phyloP scores from a whole-genome alignment of 768 basidiomycete species.

The Suillus discolor region DNA sequence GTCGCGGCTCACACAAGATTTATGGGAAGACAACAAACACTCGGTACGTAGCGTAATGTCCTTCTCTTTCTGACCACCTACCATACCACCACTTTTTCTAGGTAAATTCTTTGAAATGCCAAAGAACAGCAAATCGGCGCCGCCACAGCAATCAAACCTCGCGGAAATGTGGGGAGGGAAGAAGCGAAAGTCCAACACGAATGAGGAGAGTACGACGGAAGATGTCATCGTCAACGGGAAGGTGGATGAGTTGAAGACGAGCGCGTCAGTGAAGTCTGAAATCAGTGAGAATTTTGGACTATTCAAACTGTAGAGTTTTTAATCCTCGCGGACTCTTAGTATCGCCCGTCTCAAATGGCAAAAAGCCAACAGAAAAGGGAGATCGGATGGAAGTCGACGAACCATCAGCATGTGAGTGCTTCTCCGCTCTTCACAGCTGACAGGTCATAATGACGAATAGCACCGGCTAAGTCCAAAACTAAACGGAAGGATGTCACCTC shows the following conservation, averaged over 20 bases:
- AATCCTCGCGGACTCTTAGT: not conserved
- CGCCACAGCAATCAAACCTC: constrained; percentile 79
- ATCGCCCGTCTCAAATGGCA: not conserved
- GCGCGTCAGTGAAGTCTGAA: not conserved
- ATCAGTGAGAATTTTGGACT: not conserved
- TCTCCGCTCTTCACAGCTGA: not conserved
- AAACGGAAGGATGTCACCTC: constrained; percentile 40
- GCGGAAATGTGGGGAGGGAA: constrained; percentile 72
- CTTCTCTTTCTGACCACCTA: not conserved
- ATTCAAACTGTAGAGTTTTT: not conserved
- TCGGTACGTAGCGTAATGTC: constrained; percentile 44
- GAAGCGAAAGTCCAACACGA: constrained; percentile 38
- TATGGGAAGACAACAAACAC: constrained; percentile 77
- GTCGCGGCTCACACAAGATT: constrained; percentile 13
- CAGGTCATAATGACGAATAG: not conserved
- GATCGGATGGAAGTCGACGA: not conserved
- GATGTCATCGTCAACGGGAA: constrained; percentile 15
- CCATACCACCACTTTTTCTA: constrained; percentile 27
- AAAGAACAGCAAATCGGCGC: constrained; percentile 58
- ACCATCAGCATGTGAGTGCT: not conserved
- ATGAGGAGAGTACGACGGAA: constrained; percentile 27
- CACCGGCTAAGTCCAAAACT: constrained; percentile 38
- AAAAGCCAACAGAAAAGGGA: not conserved
- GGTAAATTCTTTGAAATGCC: constrained; percentile 83
- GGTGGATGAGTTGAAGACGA: not conserved